Conservation (phyloP, 2,329 filamentous ascomycete genomes). For the Calonectria pauciramosa region DNA sequence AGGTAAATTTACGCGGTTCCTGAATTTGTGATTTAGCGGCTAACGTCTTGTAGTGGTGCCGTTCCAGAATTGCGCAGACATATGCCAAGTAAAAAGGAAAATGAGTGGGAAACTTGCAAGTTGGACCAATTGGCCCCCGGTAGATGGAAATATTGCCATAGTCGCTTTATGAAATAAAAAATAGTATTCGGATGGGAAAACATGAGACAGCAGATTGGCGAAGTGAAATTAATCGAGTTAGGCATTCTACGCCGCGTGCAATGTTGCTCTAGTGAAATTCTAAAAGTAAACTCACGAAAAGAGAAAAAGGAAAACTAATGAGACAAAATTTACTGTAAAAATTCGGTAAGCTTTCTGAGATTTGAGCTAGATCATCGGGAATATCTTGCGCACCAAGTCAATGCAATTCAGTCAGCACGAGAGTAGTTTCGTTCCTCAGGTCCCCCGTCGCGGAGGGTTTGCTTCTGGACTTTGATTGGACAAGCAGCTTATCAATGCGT, state of each 20-base stretch:
- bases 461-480: neutral
- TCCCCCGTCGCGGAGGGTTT: neutral
- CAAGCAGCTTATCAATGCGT: too few relatives aligned
- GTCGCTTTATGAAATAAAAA: neutral
- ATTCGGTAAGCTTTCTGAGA: neutral
- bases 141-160: neutral
- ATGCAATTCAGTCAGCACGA: neutral
- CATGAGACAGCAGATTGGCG: too few relatives aligned
- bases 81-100: neutral
- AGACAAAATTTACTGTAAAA: neutral
- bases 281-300: neutral
- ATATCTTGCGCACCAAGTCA: neutral
- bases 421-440: neutral
- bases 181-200: neutral
- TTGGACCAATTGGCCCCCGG: neutral
- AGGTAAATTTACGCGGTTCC: conserved; percentile 37
- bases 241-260: rapidly evolving
- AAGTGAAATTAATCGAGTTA: neutral
- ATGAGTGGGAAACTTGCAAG: too few relatives aligned
- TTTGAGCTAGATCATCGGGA: neutral
- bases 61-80: neutral
- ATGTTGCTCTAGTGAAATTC: neutral
- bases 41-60: neutral
- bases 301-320: neutral
- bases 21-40: neutral